A percentile compares a stretch with the other conserved stretches of the same genome.
Evolutionary conservation across 2,329 filamentous ascomycete species (phyloP).

Genomic region (Reticulascus tulasneorum): DNA sequence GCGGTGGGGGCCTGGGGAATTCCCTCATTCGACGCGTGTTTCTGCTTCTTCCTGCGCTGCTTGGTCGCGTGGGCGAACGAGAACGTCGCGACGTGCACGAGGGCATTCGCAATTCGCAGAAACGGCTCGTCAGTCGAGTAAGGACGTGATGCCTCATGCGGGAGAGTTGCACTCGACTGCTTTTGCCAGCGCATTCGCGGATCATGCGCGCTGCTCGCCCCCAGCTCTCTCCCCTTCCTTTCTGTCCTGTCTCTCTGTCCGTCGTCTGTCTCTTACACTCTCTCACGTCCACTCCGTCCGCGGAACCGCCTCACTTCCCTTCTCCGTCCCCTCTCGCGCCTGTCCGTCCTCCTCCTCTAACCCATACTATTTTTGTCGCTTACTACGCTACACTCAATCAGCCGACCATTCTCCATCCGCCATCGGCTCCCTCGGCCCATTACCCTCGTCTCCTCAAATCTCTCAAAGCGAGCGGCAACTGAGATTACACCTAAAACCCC

Average conservation of each 20-base stretch:
- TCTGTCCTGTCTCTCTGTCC: not conserved
- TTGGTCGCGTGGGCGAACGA: conserved; percentile 6
- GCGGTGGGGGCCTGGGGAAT: no score
- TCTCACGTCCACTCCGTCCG: not conserved
- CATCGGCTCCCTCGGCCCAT: not conserved
- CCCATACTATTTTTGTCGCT: not conserved
- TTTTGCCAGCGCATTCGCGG: no score
- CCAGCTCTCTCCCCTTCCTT: not conserved
- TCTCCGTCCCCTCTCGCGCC: not conserved
- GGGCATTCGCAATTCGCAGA: conserved; percentile 15
- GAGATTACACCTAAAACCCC: conserved; percentile 5
- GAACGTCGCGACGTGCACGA: conserved; percentile 10
- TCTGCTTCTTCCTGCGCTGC: conserved; percentile 10
- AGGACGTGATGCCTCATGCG: no score
- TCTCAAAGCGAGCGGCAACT: conserved; percentile 4
- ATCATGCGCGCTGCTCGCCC: conserved; percentile 7
- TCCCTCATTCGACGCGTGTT: conserved; percentile 13
- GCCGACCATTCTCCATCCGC: not conserved
- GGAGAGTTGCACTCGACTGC: no score
- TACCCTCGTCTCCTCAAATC: not conserved
- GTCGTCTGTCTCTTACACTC: not conserved
- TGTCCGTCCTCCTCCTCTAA: not conserved
- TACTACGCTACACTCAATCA: conserved; percentile 7
- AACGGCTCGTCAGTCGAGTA: no score
- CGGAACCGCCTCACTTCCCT: not conserved